Conservation (phyloP, 2,329 filamentous ascomycete genomes). For the Graphiopsis chlorocephala region DNA sequence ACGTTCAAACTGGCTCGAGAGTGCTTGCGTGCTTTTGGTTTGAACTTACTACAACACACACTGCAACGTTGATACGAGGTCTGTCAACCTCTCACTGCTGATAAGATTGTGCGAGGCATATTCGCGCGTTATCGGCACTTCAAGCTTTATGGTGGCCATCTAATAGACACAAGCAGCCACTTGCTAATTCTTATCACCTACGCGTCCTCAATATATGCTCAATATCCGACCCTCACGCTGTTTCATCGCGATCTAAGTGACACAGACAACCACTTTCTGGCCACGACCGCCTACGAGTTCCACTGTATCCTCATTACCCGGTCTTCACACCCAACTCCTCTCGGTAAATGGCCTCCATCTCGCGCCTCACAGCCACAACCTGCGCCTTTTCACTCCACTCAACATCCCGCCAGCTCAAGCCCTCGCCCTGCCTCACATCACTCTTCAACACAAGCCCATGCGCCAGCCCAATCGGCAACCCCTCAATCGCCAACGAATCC, state of each 20-base stretch:
- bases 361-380: conserved; percentile 41
- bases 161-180: background rate
- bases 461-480: conserved; percentile 45
- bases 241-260: too few species aligned
- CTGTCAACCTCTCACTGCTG: background rate
- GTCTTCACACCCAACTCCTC: conserved; percentile 22
- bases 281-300: background rate
- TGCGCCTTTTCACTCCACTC: conserved; percentile 42
- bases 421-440: conserved; percentile 42
- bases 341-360: conserved; percentile 44
- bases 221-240: conserved; percentile 3
- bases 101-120: too few species aligned
- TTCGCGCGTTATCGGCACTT: too few species aligned
- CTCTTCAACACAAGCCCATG: conserved; percentile 43
- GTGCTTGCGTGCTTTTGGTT: background rate
- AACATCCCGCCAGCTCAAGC: conserved; percentile 46
- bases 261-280: too few species aligned
- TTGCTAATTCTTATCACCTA: too few species aligned
- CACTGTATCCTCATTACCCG: background rate
- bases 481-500: conserved; percentile 41
- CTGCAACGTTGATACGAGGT: background rate
- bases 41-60: background rate
- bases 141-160: background rate
- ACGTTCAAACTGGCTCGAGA: background rate
- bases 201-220: background rate